Conservation (phyloP, 768 basidiomycete genomes). For the Rhodotorula toruloides region DNA sequence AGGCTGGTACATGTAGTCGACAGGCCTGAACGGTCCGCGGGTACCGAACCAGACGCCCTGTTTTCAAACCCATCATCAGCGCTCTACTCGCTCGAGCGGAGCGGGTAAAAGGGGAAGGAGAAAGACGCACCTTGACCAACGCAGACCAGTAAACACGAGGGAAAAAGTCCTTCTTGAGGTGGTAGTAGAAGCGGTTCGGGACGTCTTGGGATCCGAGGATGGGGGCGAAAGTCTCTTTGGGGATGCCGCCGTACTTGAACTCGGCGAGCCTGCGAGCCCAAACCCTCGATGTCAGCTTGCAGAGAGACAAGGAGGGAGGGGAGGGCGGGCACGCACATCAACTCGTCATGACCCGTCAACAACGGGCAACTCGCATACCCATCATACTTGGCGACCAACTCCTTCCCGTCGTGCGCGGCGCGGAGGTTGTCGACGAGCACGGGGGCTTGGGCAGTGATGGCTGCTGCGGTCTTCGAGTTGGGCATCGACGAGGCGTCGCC, state of each 20-base stretch:
- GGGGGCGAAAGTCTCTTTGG: constrained; percentile 74
- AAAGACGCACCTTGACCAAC: constrained; percentile 47
- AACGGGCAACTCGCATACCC: constrained; percentile 65
- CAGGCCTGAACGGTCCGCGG: constrained; percentile 13
- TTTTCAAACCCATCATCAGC: too few species aligned
- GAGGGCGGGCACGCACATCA: constrained; percentile 47
- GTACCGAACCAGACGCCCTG: constrained; percentile 35
- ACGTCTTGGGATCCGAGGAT: constrained; percentile 51
- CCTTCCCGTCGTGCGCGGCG: constrained; percentile 65
- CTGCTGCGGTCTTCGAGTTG: constrained; percentile 93
- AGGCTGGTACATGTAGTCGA: constrained; percentile 19
- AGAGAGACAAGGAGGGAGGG: background rate
- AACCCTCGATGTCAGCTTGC: too few species aligned
- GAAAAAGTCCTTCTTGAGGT: constrained; percentile 77
- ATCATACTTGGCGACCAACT: constrained; percentile 64
- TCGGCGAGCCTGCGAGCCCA: constrained; percentile 68
- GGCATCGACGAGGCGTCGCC: constrained; percentile 91
- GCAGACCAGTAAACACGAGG: constrained; percentile 72
- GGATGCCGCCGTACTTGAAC: constrained; percentile 85
- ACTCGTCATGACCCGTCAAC: constrained; percentile 47
- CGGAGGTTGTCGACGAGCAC: constrained; percentile 84
- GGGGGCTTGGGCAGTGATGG: constrained; percentile 83
- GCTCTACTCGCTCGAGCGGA: background rate
- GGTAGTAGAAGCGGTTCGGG: constrained; percentile 64
- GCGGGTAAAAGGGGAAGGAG: background rate